Conservation (phyloP, 345 rosid genomes). For the Syzygium jambos region DNA sequence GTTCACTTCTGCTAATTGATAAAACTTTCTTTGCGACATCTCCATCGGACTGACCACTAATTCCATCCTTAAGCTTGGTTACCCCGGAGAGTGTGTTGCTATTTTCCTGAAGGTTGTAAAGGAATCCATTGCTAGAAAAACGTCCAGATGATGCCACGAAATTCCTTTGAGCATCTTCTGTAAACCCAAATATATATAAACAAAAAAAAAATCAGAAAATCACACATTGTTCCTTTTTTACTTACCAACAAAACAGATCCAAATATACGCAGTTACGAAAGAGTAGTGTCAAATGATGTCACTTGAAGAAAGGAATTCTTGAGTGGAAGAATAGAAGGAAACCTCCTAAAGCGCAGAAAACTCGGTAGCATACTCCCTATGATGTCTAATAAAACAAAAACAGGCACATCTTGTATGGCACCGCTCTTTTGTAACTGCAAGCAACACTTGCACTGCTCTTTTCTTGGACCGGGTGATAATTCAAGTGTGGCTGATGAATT, state of each 20-base stretch:
- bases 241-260: not conserved
- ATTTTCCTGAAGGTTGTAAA: constrained; percentile 15
- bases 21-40: constrained; percentile 23
- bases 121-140: constrained; percentile 35
- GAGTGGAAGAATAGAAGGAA: not conserved
- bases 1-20: constrained; percentile 19
- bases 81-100: constrained; percentile 31
- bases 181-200: not conserved
- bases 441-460: not conserved
- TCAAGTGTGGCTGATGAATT: not conserved
- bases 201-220: not conserved
- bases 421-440: not conserved
- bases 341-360: not conserved
- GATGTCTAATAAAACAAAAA: not conserved
- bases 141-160: constrained; percentile 45
- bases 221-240: not conserved
- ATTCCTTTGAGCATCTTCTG: constrained; percentile 39
- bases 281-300: not conserved
- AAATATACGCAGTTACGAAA: not conserved
- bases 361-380: not conserved
- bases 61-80: constrained; percentile 29
- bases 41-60: constrained; percentile 14
- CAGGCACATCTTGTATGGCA: not conserved
- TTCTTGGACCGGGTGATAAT: not conserved
- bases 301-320: not conserved